Conservation (phyloP, 306 rosid species). For the Corylus americana region DNA sequence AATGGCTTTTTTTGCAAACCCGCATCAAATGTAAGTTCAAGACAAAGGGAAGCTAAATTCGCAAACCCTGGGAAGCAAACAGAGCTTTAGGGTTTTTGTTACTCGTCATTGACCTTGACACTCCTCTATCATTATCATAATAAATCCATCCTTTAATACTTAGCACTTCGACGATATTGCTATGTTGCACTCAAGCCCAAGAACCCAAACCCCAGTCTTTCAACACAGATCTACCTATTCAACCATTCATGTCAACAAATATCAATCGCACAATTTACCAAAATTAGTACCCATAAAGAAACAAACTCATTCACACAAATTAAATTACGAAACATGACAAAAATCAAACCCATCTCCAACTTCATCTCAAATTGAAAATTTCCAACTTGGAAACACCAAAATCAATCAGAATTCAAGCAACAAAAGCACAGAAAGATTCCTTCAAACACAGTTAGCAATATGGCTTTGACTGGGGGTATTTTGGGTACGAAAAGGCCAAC, state of each 20-base stretch:
- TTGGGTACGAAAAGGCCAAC: no score
- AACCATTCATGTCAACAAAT: constrained; percentile 26
- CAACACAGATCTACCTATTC: constrained; percentile 48
- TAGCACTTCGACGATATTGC: background rate
- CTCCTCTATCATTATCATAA: background rate
- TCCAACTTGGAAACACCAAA: constrained; percentile 4
- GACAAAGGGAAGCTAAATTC: no score
- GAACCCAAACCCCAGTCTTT: constrained; percentile 22
- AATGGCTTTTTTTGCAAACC: no score
- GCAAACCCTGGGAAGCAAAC: no score
- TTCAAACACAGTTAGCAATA: constrained; percentile 1
- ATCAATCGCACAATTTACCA: background rate
- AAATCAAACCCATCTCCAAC: constrained; percentile 13
- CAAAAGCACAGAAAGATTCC: background rate
- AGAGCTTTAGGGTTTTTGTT: no score
- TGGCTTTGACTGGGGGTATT: no score
- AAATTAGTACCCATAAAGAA: background rate
- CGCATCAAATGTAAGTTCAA: no score
- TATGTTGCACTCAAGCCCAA: constrained; percentile 21
- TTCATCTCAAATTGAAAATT: constrained; percentile 9
- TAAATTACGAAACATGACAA: background rate
- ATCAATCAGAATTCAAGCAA: constrained; percentile 6
- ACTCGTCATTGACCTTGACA: background rate
- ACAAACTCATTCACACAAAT: constrained; percentile 13
- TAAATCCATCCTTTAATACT: constrained; percentile 5